Percentiles rank a stretch among this genome's conserved stretches.
Evolutionary conservation across 2,329 filamentous ascomycete species (phyloP).

Genomic region (Phialophora tarda): DNA sequence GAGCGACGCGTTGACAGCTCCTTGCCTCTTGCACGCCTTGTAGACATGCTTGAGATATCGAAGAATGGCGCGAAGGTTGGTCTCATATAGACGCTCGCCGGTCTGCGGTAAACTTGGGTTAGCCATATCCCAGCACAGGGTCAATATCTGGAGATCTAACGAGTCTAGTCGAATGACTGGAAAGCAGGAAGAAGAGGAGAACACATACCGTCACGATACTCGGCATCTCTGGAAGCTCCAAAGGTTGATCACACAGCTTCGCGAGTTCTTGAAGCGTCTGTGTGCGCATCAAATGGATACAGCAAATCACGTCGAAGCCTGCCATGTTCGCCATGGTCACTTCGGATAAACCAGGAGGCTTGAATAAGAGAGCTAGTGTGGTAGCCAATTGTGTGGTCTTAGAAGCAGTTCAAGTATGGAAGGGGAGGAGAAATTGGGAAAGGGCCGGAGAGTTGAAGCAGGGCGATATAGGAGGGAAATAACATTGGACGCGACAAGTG

Average conservation of each 20-base stretch:
- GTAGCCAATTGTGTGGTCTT: not conserved
- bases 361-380: not conserved
- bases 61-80: slow-evolving; percentile 13
- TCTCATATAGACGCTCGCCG: slow-evolving; percentile 10
- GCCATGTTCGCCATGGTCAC: not conserved
- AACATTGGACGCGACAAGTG: not conserved
- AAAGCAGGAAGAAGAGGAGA: not conserved
- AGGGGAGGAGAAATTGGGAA: not conserved
- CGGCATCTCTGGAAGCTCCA: not conserved
- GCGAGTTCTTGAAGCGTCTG: not conserved
- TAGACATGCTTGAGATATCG: slow-evolving; percentile 21
- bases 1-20: not conserved
- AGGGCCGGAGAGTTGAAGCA: not conserved
- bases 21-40: slow-evolving; percentile 22
- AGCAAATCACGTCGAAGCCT: not conserved
- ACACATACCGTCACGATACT: slow-evolving; percentile 10
- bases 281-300: not conserved
- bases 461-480: not conserved
- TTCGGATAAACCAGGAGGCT: not conserved
- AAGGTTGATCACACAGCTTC: not conserved
- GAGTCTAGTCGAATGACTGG: not conserved
- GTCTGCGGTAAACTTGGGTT: not conserved
- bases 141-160: not conserved
- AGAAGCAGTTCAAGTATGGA: not conserved
- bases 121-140: not conserved